Percentiles rank a stretch among this genome's conserved stretches.
Conservation (phyloP, 192 early-diverging fungal genomes). For the Entomortierella chlamydospora region DNA sequence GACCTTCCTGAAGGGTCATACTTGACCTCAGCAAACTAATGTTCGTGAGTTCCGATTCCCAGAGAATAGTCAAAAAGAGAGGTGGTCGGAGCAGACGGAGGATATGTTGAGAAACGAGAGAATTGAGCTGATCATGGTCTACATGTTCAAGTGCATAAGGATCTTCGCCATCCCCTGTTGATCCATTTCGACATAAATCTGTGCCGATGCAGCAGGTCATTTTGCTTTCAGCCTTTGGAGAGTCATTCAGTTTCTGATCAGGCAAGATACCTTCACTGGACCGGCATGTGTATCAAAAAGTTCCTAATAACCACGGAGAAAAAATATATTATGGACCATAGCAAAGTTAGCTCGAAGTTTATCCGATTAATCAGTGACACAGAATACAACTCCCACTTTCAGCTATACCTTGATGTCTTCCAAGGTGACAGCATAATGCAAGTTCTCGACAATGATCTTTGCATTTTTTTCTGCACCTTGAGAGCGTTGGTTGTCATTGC, state of each 20-base stretch:
- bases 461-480: constrained; percentile 18
- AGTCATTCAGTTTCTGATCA: background rate
- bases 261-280: constrained; percentile 55
- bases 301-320: constrained; percentile 45
- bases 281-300: constrained; percentile 62
- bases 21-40: constrained; percentile 51
- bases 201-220: constrained; percentile 11
- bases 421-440: constrained; percentile 70
- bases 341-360: no score
- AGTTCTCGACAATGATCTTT: constrained; percentile 62
- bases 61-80: background rate
- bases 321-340: no score
- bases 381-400: background rate
- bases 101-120: constrained; percentile 1
- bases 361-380: background rate
- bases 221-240: constrained; percentile 7
- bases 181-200: background rate
- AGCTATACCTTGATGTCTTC: constrained; percentile 60
- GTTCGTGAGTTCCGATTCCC: background rate
- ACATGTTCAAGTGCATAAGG: background rate
- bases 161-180: background rate
- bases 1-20: constrained; percentile 69
- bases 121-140: constrained; percentile 1
- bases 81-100: background rate
- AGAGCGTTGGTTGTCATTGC: constrained; percentile 1